phyloP scores from a whole-genome alignment of 108 stramenopile genomes.

The Chaetoceros tenuissimus region DNA sequence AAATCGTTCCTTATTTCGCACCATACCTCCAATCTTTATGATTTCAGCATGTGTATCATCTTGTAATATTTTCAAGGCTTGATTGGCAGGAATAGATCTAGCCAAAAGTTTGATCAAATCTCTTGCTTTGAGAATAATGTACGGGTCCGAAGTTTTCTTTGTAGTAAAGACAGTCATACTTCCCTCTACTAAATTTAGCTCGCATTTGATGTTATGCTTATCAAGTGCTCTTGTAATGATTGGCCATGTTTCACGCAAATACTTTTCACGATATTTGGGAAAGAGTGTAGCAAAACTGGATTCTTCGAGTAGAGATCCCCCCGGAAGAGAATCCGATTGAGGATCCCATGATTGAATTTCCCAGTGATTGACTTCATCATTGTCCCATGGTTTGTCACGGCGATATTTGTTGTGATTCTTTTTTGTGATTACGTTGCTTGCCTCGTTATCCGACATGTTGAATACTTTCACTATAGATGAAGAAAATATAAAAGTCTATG shows the following conservation, averaged over 20 bases:
- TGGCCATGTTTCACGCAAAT: slow-evolving; percentile 97
- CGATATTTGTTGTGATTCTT: slow-evolving; percentile 96
- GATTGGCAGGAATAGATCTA: slow-evolving; percentile 80
- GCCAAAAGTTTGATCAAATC: slow-evolving; percentile 96
- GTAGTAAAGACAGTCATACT: slow-evolving; percentile 99
- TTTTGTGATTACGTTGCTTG: slow-evolving; percentile 3
- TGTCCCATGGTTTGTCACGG: slow-evolving; percentile 99
- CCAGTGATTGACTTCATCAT: slow-evolving; percentile 96
- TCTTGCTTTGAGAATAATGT: slow-evolving; percentile 93
- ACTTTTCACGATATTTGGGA: slow-evolving; percentile 97
- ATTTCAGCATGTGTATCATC: slow-evolving; percentile 96
- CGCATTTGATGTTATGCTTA: slow-evolving; percentile 60
- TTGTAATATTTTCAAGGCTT: slow-evolving; percentile 92
- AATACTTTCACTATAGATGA: no score
- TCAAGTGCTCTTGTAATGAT: slow-evolving; percentile 89
- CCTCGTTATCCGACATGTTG: background rate
- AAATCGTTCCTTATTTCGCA: slow-evolving; percentile 98
- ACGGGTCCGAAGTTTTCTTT: slow-evolving; percentile 90
- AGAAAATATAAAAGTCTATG: no score
- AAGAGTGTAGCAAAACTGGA: slow-evolving; percentile 97
- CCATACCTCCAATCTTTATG: slow-evolving; percentile 98
- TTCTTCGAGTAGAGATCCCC: slow-evolving; percentile 90
- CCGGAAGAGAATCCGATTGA: slow-evolving; percentile 49
- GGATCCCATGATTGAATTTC: slow-evolving; percentile 65
- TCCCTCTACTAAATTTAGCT: slow-evolving; percentile 91